Conservation (phyloP, 2,329 filamentous ascomycete genomes). For the Ceratocystis harringtonii region DNA sequence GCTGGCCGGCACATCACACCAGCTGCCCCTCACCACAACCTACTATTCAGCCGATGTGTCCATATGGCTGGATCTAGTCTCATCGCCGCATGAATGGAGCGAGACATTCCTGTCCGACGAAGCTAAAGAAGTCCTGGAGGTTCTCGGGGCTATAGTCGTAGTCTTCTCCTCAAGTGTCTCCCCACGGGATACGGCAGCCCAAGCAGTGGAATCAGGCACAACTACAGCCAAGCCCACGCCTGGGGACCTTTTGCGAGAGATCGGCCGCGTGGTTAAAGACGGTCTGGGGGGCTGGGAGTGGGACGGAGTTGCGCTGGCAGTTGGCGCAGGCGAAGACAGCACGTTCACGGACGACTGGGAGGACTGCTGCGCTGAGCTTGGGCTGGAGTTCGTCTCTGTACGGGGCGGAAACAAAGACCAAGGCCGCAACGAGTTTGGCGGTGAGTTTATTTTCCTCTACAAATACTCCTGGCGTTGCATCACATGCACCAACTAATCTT, state of each 20-base stretch:
- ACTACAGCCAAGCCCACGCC: constrained; percentile 22
- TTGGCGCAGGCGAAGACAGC: constrained; percentile 36
- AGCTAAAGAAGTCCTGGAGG: constrained; percentile 45
- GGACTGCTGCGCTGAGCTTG: constrained; percentile 39
- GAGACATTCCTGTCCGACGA: constrained; percentile 43
- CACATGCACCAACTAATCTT: neutral
- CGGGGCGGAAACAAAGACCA: constrained; percentile 27
- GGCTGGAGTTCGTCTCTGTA: constrained; percentile 49
- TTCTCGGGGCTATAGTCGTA: constrained; percentile 43
- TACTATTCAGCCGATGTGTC: constrained; percentile 49
- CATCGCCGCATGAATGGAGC: constrained; percentile 35
- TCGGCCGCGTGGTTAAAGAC: constrained; percentile 40
- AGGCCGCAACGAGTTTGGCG: constrained; percentile 42
- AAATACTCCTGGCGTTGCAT: neutral
- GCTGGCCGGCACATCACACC: constrained; percentile 46
- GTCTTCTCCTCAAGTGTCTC: constrained; percentile 24
- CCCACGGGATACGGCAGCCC: neutral
- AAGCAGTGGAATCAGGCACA: neutral
- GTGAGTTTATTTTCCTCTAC: constrained; percentile 26
- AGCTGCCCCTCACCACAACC: constrained; percentile 37
- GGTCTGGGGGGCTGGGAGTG: constrained; percentile 46
- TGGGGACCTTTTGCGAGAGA: constrained; percentile 33
- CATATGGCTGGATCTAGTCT: constrained; percentile 51
- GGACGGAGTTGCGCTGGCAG: constrained; percentile 48
- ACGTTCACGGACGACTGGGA: constrained; percentile 44